These are phyloP conservation scores for Malus orientalis DNA, from an alignment of 306 rosid species.

Conservation along the genomic window DNA sequence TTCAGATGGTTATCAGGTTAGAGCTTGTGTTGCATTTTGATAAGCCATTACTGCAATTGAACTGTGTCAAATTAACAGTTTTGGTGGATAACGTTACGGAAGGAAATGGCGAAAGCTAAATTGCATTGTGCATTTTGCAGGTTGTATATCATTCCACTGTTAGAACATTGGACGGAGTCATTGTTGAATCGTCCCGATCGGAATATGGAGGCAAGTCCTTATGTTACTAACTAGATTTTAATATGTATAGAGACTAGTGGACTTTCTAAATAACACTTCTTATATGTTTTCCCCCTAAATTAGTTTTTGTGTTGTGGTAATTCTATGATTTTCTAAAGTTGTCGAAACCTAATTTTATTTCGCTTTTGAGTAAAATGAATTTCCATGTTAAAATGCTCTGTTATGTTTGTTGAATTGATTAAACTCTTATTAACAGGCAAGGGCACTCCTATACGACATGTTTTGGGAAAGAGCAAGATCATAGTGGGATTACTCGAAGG, in stretches of 20 bases:
- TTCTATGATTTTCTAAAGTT: background rate
- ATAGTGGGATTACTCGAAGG: constrained; percentile 87
- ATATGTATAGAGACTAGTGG: background rate
- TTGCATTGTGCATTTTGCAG: constrained; percentile 32
- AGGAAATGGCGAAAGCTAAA: background rate
- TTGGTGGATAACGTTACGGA: background rate
- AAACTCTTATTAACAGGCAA: constrained; percentile 47
- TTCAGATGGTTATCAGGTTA: constrained; percentile 84
- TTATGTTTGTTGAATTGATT: constrained; percentile 16
- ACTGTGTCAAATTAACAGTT: background rate
- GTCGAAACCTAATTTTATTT: background rate
- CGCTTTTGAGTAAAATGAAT: background rate
- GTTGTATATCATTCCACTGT: constrained; percentile 72
- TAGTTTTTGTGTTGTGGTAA: background rate
- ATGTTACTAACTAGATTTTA: background rate
- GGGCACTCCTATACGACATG: constrained; percentile 60
- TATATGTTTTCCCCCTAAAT: background rate
- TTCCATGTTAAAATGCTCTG: constrained; percentile 5
- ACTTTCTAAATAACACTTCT: background rate
- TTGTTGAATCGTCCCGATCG: constrained; percentile 68
- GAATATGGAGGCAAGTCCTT: constrained; percentile 67
- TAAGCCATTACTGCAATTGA: background rate
- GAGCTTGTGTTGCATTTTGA: constrained; percentile 6
- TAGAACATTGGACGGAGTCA: constrained; percentile 83
- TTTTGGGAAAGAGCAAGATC: constrained; percentile 91